Percentiles rank a stretch among this genome's conserved stretches.
Conservation (phyloP, 768 basidiomycete genomes). For the Lentinula lateritia region DNA sequence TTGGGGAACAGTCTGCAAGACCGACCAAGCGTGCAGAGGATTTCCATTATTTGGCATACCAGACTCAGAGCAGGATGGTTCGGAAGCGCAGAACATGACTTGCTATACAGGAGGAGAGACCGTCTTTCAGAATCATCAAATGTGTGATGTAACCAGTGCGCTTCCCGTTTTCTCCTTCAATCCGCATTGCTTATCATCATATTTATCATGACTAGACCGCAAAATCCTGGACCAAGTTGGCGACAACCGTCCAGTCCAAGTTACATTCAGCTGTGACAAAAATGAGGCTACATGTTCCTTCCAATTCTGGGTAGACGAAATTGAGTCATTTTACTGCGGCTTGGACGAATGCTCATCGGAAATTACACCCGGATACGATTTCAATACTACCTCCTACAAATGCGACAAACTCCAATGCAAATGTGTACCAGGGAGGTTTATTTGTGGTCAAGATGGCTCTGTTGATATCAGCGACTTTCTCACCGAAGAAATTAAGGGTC, state of each 20-base stretch:
- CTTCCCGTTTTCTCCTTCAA: constrained; percentile 8
- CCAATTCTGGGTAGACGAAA: constrained; percentile 96
- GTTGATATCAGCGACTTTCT: constrained; percentile 96
- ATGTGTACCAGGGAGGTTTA: constrained; percentile 90
- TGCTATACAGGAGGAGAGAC: constrained; percentile 93
- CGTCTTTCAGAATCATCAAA: constrained; percentile 93
- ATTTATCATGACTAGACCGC: constrained; percentile 50
- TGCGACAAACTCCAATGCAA: constrained; percentile 85
- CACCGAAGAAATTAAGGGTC: constrained; percentile 83
- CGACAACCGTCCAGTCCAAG: constrained; percentile 88
- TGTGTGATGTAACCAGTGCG: constrained; percentile 97
- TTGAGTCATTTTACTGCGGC: constrained; percentile 95
- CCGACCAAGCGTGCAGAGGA: constrained; percentile 68
- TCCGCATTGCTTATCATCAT: background rate
- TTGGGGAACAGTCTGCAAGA: constrained; percentile 71
- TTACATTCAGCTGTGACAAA: constrained; percentile 89
- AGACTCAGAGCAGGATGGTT: constrained; percentile 30
- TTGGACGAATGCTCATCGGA: constrained; percentile 64
- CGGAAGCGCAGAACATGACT: constrained; percentile 62
- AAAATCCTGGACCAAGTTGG: constrained; percentile 91
- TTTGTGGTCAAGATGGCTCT: constrained; percentile 94
- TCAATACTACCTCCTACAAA: constrained; percentile 69
- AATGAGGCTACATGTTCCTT: constrained; percentile 69
- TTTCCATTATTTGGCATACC: constrained; percentile 61
- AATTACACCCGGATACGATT: constrained; percentile 44